Percentiles rank a stretch among this genome's conserved stretches.
Conservation (phyloP, 2,329 filamentous ascomycete genomes). For the Penicillium psychrosexuale region DNA sequence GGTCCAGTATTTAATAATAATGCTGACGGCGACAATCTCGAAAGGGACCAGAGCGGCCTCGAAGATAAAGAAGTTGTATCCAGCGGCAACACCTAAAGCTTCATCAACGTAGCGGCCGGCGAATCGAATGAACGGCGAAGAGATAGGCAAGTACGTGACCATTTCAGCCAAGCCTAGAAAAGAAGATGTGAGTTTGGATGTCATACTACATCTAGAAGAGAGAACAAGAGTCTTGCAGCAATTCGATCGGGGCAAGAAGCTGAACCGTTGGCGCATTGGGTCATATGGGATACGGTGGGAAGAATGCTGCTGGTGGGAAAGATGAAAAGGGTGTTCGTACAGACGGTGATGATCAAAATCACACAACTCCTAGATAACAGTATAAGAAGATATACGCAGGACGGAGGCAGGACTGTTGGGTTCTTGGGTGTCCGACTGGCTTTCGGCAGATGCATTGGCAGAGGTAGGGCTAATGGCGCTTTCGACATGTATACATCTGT, state of each 20-base stretch:
- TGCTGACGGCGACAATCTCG: slow-evolving; percentile 51
- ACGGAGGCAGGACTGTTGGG: slow-evolving; percentile 2
- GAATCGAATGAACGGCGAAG: slow-evolving; percentile 47
- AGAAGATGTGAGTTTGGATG: slow-evolving; percentile 16
- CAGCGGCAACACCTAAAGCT: slow-evolving; percentile 47
- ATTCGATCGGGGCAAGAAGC: neutral
- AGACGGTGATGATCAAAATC: slow-evolving; percentile 47
- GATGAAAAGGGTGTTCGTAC: slow-evolving; percentile 31
- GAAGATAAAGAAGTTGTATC: slow-evolving; percentile 53
- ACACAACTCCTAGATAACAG: slow-evolving; percentile 41
- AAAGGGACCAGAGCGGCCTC: slow-evolving; percentile 52
- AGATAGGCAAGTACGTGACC: slow-evolving; percentile 50
- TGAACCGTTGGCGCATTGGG: slow-evolving; percentile 5
- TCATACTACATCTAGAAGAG: neutral
- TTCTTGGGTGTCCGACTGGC: slow-evolving; percentile 4
- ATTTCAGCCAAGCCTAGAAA: slow-evolving; percentile 48
- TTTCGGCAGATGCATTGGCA: slow-evolving; percentile 1
- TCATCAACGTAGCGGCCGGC: slow-evolving; percentile 50
- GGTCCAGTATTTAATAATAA: slow-evolving; percentile 52
- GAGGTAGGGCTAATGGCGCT: neutral
- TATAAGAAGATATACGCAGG: slow-evolving; percentile 29
- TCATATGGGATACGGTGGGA: neutral
- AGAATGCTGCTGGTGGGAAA: slow-evolving; percentile 8
- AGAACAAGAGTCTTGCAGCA: neutral
- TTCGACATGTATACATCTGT: slow-evolving; percentile 1